Base-by-base conservation (phyloP, 306 rosid species). In the Dalbergia oliveri region DNA sequence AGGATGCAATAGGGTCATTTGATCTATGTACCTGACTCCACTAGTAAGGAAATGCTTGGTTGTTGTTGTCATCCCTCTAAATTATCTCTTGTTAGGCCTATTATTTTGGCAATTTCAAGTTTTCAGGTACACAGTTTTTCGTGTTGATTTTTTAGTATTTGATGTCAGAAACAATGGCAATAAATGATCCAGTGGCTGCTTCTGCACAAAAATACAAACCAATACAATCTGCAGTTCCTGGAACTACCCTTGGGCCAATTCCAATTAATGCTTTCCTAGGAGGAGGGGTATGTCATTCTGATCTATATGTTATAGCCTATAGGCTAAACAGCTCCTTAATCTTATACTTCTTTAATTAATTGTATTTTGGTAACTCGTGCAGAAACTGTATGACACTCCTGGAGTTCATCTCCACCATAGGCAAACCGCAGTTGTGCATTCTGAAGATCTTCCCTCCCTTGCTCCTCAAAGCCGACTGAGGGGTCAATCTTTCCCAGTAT, bases 321-420 rank as follows among this genome's bases (percentile, higher is more conserved):
- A 37, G 14, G 34, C 11, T 43, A 45, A 65, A 34, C 31, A 64
- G 51, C 33, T 75, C 4, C 71, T 76, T 51, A 69, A 65, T 49
- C 39, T 53, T 43, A 2, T 35, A 9, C 33, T 72, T 39, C 12
- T 16, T 61, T 62, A 56, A 19, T 53, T 76, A 9, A 3, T 21
- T 54, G n/a, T 62, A 54, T 8, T 64, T 53, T 45, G 4, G 1
- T 66, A 18, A 47, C 44, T 53, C 54, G 23, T 87, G 77, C 92
- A 91, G 99, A 94, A 90, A 67, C 59, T 94, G 87, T 94, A 74
- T 70, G 97, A 94, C 82, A 94, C 99, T 0, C 99, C 99, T 47
- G 99, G 99, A 86, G 89, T 94, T 80, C 99, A 94, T 88, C 99
- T 94, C 79, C 93, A 94, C 90, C 97, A 94, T 66, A 88, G 99